These are phyloP conservation scores for Nothophoma quercina DNA, from an alignment of 2,329 filamentous ascomycete species.

Conservation along the genomic window DNA sequence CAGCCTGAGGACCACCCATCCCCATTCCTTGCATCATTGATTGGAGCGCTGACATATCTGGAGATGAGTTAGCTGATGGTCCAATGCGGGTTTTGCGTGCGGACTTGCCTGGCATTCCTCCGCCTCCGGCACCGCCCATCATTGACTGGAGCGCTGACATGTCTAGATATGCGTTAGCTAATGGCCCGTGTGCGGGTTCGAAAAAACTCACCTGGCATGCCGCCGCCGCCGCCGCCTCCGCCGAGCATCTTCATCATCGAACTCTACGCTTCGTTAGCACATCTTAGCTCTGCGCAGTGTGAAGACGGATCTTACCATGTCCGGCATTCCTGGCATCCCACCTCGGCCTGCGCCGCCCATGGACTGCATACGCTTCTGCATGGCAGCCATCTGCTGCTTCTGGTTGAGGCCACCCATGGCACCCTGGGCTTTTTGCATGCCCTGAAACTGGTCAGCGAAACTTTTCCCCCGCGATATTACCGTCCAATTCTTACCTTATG, in stretches of 20 bases:
- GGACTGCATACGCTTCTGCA: slow-evolving; percentile 93
- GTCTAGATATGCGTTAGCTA: not conserved
- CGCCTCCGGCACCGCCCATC: slow-evolving; percentile 65
- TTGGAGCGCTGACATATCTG: slow-evolving; percentile 44
- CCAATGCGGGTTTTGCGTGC: not conserved
- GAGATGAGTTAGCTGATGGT: not conserved
- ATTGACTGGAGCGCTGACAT: slow-evolving; percentile 57
- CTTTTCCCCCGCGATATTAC: not conserved
- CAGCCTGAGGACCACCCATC: slow-evolving; percentile 28
- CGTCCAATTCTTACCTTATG: too few species aligned
- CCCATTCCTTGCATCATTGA: slow-evolving; percentile 49
- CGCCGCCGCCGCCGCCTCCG: slow-evolving; percentile 67
- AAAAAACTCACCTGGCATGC: slow-evolving; percentile 59
- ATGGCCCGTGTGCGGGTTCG: not conserved
- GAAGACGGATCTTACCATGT: slow-evolving; percentile 63
- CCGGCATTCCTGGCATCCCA: slow-evolving; percentile 68
- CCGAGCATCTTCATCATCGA: slow-evolving; percentile 92
- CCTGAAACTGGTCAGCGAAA: not conserved
- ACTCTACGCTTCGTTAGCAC: slow-evolving; percentile 31
- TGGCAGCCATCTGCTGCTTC: slow-evolving; percentile 90
- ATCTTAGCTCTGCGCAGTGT: not conserved
- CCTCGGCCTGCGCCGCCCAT: slow-evolving; percentile 80
- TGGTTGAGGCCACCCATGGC: slow-evolving; percentile 92
- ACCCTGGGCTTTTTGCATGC: slow-evolving; percentile 88
- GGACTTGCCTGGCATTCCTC: slow-evolving; percentile 65